Percentiles rank a stretch among this genome's conserved stretches.
Evolutionary conservation across 2,329 filamentous ascomycete species (phyloP).

Genomic region (Dissoconium aciculare): DNA sequence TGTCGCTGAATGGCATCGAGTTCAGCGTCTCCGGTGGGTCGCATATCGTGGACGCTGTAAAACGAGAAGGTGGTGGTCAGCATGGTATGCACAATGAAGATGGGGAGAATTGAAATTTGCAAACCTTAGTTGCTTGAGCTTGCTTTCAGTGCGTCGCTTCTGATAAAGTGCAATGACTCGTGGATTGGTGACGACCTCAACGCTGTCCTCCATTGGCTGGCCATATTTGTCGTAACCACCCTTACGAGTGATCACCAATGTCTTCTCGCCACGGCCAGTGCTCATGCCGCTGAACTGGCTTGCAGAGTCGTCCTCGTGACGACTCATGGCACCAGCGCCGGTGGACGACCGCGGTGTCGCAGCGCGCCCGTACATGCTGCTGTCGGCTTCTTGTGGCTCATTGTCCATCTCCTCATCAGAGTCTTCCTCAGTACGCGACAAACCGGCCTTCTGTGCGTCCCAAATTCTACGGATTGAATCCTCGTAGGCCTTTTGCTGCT

Average conservation of each 20-base stretch:
- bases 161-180: slow-evolving; percentile 82
- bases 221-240: slow-evolving; percentile 45
- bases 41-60: not conserved
- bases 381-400: slow-evolving; percentile 38
- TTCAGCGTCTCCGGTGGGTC: slow-evolving; percentile 52
- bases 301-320: slow-evolving; percentile 62
- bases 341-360: slow-evolving; percentile 53
- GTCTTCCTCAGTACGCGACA: slow-evolving; percentile 59
- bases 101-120: slow-evolving; percentile 23
- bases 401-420: slow-evolving; percentile 57
- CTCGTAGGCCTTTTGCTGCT: slow-evolving; percentile 83
- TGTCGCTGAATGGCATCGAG: slow-evolving; percentile 44
- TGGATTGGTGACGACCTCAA: slow-evolving; percentile 40
- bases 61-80: not conserved
- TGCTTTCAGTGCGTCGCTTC: slow-evolving; percentile 56
- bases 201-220: slow-evolving; percentile 27
- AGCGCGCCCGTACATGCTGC: slow-evolving; percentile 25
- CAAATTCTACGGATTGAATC: slow-evolving; percentile 84
- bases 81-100: not conserved
- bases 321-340: slow-evolving; percentile 34
- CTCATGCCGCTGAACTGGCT: slow-evolving; percentile 37
- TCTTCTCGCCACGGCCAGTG: slow-evolving; percentile 39
- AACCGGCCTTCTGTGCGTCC: slow-evolving; percentile 68
- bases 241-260: slow-evolving; percentile 59
- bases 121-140: slow-evolving; percentile 60